Base-by-base conservation (phyloP, 2,329 filamentous ascomycete species). In the Beauveria caledonica region DNA sequence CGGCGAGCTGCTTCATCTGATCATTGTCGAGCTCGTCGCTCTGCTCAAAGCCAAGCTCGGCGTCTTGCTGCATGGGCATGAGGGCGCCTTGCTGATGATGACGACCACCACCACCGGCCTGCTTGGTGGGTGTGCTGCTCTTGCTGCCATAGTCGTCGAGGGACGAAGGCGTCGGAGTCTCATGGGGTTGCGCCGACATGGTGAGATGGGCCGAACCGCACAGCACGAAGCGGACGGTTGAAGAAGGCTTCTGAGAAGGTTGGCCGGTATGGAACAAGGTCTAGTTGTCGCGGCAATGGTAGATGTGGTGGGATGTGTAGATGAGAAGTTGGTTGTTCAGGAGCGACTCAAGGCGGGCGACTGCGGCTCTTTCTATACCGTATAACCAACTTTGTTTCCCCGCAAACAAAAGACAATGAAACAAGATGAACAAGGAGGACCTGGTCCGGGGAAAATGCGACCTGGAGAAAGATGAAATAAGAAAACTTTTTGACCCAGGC, bases 1-100 rank as follows among this genome's bases (percentile, higher is more conserved):
- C 72, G 17, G 70, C 71, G 63, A 75, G 77, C 29, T 74, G 70
- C 66, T 74, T 73, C 44, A 79, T 60, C 42, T 60, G 58, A 23
- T 60, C 50, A 10, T 49, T 54, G 44, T 69, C 62, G 53, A 68
- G 50, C 49, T 70, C 68, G 51, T 67, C 69, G 63, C 65, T 67
- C 53, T 63, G 61, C 42, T 66, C 66, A 49, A 54, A 48, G 11
- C 76, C 75, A n/a, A 78, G 78, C 66, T 65, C 64, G 1, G 44
- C 42, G n/a, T 60, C 50, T 5, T 49, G 50, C 21, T 59, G 48
- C 48, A 49, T 21, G 6, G 56, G 45, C 33, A 60, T 13, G 39
- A 60, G 42, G 15, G 42, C 25, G 15, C 42, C 58, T 21, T 23
- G 58, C n/a, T 4, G 19, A 10, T 42, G 11, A 17, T 4, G 19